These are phyloP conservation scores for Tolypocladium pustulatum DNA, from an alignment of 2,329 filamentous ascomycete genomes.

Conservation along the genomic window DNA sequence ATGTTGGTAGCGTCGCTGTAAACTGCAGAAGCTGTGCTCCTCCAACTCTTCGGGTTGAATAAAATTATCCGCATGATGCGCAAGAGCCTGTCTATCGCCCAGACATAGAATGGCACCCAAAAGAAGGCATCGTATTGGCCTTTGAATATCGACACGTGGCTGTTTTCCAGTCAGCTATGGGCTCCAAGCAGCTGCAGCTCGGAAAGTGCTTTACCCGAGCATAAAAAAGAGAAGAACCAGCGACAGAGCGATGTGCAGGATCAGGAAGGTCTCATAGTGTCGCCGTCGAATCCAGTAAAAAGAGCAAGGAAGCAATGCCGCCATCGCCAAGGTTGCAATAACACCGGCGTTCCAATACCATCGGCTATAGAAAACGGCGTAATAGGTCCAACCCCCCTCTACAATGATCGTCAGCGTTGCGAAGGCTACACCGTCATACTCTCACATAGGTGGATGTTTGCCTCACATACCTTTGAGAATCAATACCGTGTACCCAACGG, in stretches of 20 bases:
- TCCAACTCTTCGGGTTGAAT: conserved; percentile 28
- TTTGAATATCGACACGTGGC: conserved; percentile 42
- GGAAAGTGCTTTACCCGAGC: conserved; percentile 30
- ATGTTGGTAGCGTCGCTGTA: conserved; percentile 30
- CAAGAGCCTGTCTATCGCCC: conserved; percentile 36
- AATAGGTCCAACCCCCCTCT: not conserved
- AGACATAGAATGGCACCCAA: conserved; percentile 37
- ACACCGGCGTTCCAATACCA: conserved; percentile 36
- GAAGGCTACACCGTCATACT: too few species aligned
- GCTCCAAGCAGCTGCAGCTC: not conserved
- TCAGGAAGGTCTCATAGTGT: conserved; percentile 41
- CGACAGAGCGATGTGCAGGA: conserved; percentile 40
- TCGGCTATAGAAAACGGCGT: not conserved
- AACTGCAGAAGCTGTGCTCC: conserved; percentile 19
- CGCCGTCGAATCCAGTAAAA: conserved; percentile 39
- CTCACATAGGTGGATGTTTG: too few species aligned
- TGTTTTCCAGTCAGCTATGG: conserved; percentile 4
- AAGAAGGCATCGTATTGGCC: conserved; percentile 37
- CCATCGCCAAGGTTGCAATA: conserved; percentile 35
- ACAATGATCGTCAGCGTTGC: too few species aligned
- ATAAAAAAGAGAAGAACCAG: conserved; percentile 37
- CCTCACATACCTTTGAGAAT: conserved; percentile 22
- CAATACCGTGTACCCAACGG: conserved; percentile 44
- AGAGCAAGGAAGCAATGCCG: conserved; percentile 33
- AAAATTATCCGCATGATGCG: conserved; percentile 30